phyloP scores from a whole-genome alignment of 139 green algal genomes.

The Astrephomene gubernaculifera region DNA sequence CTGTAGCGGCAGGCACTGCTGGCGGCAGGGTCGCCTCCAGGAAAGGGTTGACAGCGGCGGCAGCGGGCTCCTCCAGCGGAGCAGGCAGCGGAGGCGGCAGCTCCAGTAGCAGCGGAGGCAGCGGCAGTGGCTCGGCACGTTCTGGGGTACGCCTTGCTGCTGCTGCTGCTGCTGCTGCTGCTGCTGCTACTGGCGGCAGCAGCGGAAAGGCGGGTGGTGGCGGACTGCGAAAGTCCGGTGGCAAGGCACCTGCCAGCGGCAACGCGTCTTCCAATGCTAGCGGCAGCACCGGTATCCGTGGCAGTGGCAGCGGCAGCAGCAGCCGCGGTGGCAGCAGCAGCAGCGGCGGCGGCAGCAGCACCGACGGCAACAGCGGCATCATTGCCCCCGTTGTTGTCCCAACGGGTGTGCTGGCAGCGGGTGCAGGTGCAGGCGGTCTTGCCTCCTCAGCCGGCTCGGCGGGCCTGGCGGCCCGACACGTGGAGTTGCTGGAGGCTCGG shows the following conservation, averaged over 20 bases:
- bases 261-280: neutral
- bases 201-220: too few relatives aligned
- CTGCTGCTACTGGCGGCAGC: neutral
- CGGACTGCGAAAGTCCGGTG: too few relatives aligned
- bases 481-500: conserved; percentile 23
- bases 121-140: neutral
- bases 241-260: too few relatives aligned
- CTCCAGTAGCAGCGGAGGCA: neutral
- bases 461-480: neutral
- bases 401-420: too few relatives aligned
- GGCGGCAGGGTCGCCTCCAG: too few relatives aligned
- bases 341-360: neutral
- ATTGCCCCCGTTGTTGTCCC: too few relatives aligned
- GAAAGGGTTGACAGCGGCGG: neutral
- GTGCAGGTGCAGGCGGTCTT: neutral
- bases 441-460: neutral
- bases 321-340: neutral
- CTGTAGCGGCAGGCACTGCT: too few relatives aligned
- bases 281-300: too few relatives aligned
- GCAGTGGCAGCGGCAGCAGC: neutral
- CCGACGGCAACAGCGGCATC: neutral
- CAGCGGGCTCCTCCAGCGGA: neutral
- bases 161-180: neutral
- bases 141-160: neutral
- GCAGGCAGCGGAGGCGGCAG: neutral